A percentile compares a stretch with the other conserved stretches of the same genome.
Conservation (phyloP, 768 basidiomycete species). For the Hortiboletus campestris region DNA sequence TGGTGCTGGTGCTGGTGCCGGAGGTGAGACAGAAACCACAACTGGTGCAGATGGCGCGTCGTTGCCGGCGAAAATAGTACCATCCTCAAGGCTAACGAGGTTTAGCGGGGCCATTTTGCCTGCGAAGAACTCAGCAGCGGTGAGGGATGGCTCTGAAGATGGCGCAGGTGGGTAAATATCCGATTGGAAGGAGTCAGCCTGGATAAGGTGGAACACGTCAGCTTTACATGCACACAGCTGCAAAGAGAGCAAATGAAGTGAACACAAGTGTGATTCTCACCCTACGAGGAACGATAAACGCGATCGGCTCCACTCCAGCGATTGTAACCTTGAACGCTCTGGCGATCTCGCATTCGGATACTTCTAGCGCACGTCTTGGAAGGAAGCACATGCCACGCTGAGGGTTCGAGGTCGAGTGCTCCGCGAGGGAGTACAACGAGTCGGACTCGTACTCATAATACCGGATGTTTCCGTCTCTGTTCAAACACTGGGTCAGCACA, state of each 20-base stretch:
- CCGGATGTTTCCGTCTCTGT: slow-evolving; percentile 94
- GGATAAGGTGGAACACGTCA: background rate
- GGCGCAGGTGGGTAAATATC: slow-evolving; percentile 95
- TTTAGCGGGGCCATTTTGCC: slow-evolving; percentile 81
- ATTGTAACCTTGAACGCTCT: slow-evolving; percentile 87
- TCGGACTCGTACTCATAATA: slow-evolving; percentile 96
- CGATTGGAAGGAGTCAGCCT: slow-evolving; percentile 95
- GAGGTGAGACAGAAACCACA: slow-evolving; percentile 28
- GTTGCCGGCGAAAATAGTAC: slow-evolving; percentile 40
- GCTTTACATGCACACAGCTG: background rate
- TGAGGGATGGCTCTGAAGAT: slow-evolving; percentile 74
- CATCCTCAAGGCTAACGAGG: slow-evolving; percentile 76
- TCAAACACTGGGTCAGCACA: slow-evolving; percentile 4
- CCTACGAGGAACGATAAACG: slow-evolving; percentile 93
- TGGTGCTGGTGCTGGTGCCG: slow-evolving; percentile 24
- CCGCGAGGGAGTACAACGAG: slow-evolving; percentile 68
- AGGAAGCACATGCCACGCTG: slow-evolving; percentile 98
- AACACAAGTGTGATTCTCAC: slow-evolving; percentile 37
- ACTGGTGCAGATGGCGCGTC: slow-evolving; percentile 25
- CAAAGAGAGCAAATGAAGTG: background rate
- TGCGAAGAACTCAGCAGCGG: slow-evolving; percentile 82
- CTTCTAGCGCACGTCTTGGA: slow-evolving; percentile 85
- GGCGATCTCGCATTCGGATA: slow-evolving; percentile 92
- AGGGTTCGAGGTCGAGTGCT: slow-evolving; percentile 87
- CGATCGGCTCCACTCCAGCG: slow-evolving; percentile 79